phyloP scores from a whole-genome alignment of 2,329 filamentous ascomycete genomes.

The Corynespora cassiicola region DNA sequence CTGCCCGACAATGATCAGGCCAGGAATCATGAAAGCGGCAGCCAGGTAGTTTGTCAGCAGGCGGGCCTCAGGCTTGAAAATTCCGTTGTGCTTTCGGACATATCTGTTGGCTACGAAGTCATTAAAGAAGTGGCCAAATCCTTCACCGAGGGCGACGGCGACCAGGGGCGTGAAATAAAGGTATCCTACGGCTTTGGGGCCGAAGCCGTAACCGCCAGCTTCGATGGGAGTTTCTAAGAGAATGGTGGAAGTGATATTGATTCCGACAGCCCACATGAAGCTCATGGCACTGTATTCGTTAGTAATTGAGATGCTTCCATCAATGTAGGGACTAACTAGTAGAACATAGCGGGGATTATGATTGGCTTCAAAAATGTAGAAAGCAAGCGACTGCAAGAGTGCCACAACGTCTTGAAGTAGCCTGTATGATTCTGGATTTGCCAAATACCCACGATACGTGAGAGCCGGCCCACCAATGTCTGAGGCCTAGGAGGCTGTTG shows the following conservation, averaged over 20 bases:
- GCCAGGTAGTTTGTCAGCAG: conserved; percentile 32
- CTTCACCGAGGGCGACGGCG: conserved; percentile 38
- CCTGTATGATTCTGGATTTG: conserved; percentile 38
- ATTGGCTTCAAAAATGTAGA: conserved; percentile 30
- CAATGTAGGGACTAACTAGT: conserved; percentile 23
- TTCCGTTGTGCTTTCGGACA: conserved; percentile 35
- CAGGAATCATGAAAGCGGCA: conserved; percentile 27
- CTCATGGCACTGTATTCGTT: conserved; percentile 18
- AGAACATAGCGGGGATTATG: conserved; percentile 31
- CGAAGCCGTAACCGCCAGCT: conserved; percentile 28
- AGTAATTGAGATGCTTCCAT: neutral
- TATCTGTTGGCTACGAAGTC: conserved; percentile 42
- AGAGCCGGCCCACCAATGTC: conserved; percentile 18
- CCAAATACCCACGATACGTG: conserved; percentile 37
- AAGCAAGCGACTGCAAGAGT: conserved; percentile 24
- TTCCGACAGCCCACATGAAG: conserved; percentile 35
- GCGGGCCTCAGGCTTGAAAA: conserved; percentile 35
- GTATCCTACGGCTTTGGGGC: conserved; percentile 28
- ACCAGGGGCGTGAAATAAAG: conserved; percentile 45
- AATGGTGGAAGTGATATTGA: conserved; percentile 34
- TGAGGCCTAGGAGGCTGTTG: conserved; percentile 23
- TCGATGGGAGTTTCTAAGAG: conserved; percentile 24
- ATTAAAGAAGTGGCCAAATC: conserved; percentile 47
- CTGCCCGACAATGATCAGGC: conserved; percentile 36
- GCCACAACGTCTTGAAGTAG: conserved; percentile 30